Evolutionary conservation across 2,329 filamentous ascomycete genomes (phyloP).

Genomic region (Zasmidium citrigriseum): DNA sequence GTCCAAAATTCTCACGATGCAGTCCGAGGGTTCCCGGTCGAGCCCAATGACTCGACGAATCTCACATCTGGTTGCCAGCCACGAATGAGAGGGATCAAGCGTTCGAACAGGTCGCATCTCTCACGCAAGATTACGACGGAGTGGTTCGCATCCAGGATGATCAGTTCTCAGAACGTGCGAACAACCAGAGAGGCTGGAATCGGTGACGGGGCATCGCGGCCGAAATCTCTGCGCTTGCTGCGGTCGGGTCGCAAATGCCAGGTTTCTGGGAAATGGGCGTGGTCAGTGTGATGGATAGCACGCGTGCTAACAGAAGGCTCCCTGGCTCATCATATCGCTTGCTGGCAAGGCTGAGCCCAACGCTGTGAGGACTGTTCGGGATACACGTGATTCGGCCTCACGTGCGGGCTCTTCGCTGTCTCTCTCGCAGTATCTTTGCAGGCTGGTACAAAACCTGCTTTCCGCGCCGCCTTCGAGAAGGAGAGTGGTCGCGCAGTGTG

Average conservation of each 20-base stretch:
- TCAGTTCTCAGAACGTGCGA: neutral
- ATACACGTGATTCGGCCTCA: neutral
- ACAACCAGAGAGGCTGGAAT: conserved; percentile 1
- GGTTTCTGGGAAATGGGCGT: neutral
- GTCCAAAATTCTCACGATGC: neutral
- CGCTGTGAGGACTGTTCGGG: too few relatives aligned
- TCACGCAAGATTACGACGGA: neutral
- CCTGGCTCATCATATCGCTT: neutral
- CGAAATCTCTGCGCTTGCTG: neutral
- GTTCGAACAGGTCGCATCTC: neutral
- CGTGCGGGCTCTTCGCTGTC: neutral
- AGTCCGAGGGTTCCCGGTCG: neutral
- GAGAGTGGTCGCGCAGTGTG: neutral
- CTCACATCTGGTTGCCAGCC: neutral
- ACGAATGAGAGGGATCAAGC: neutral
- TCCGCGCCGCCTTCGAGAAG: neutral
- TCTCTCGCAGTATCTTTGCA: neutral
- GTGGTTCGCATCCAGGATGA: neutral
- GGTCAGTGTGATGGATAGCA: neutral
- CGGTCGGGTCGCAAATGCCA: neutral
- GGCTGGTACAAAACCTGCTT: neutral
- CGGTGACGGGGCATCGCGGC: neutral
- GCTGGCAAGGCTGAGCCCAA: neutral
- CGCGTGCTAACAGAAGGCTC: neutral
- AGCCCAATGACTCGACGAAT: neutral